Evolutionary conservation across 2,329 filamentous ascomycete species (phyloP).

Genomic region (Cercospora janseana): DNA sequence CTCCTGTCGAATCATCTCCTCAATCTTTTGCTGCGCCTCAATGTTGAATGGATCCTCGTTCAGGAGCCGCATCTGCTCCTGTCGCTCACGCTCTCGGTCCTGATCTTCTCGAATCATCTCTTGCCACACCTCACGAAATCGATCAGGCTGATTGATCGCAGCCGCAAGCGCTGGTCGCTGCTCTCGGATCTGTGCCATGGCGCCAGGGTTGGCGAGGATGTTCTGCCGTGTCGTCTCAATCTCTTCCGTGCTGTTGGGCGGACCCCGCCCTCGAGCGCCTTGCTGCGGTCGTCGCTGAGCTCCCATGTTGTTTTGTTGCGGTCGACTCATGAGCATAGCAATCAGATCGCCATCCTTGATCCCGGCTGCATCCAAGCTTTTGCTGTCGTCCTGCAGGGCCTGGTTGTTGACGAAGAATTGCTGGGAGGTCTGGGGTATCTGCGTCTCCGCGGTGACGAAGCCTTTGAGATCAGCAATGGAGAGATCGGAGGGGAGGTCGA

Average conservation of each 20-base stretch:
- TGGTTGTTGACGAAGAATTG: slow-evolving; percentile 88
- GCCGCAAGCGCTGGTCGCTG: slow-evolving; percentile 74
- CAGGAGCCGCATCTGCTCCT: slow-evolving; percentile 77
- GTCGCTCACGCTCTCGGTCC: slow-evolving; percentile 70
- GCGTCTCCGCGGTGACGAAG: slow-evolving; percentile 80
- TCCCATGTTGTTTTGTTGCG: slow-evolving; percentile 42
- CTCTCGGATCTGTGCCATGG: slow-evolving; percentile 68
- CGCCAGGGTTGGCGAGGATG: slow-evolving; percentile 72
- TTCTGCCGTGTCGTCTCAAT: slow-evolving; percentile 82
- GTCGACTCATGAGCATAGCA: slow-evolving; percentile 67
- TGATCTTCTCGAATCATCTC: slow-evolving; percentile 68
- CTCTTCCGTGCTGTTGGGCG: slow-evolving; percentile 40
- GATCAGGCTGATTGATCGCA: slow-evolving; percentile 70
- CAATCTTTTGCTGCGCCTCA: slow-evolving; percentile 86
- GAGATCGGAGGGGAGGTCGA: slow-evolving; percentile 80
- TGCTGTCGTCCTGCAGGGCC: slow-evolving; percentile 70
- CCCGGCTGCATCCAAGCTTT: slow-evolving; percentile 77
- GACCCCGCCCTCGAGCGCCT: slow-evolving; percentile 22
- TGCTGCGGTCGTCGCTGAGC: slow-evolving; percentile 41
- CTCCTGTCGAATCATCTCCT: slow-evolving; percentile 95
- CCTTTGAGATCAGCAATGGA: slow-evolving; percentile 82
- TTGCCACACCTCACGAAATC: slow-evolving; percentile 71
- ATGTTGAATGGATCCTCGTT: slow-evolving; percentile 94
- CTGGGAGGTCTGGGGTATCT: slow-evolving; percentile 69
- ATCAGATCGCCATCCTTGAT: slow-evolving; percentile 91